Conservation (phyloP, 2,329 filamentous ascomycete genomes). For the Sporothrix globosa region DNA sequence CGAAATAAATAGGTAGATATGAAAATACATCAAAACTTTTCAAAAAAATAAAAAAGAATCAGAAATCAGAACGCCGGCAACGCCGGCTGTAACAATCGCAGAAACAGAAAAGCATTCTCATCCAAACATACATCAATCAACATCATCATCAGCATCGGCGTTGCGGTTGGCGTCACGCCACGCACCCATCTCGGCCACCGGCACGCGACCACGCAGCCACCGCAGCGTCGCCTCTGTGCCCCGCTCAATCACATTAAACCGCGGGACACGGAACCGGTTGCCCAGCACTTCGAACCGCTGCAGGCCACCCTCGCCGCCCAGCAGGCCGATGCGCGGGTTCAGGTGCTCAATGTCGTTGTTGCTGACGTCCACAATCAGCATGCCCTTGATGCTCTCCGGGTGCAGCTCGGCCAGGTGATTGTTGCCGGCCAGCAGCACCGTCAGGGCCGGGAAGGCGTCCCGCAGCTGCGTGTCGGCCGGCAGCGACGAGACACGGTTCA, state of each 20-base stretch:
- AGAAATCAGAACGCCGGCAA: not conserved
- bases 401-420: constrained; percentile 77
- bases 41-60: not conserved
- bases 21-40: not conserved
- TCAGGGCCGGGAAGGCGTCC: constrained; percentile 68
- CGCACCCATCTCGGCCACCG: constrained; percentile 61
- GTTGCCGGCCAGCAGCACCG: constrained; percentile 72
- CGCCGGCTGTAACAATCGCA: not conserved
- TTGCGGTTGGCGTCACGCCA: constrained; percentile 51
- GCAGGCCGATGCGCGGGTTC: constrained; percentile 77
- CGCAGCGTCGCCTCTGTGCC: constrained; percentile 83
- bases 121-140: constrained; percentile 20
- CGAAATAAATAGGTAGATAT: not conserved
- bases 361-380: constrained; percentile 75
- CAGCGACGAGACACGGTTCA: constrained; percentile 76
- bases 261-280: constrained; percentile 85
- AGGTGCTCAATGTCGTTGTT: constrained; percentile 86
- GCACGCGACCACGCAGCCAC: constrained; percentile 78
- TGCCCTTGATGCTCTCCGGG: constrained; percentile 71
- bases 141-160: constrained; percentile 29
- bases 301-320: constrained; percentile 64
- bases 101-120: not conserved
- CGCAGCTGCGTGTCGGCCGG: constrained; percentile 60
- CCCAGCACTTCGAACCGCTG: constrained; percentile 76
- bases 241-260: constrained; percentile 79